phyloP scores from a whole-genome alignment of 2,329 filamentous ascomycete species.

The Gaeumannomyces tritici region DNA sequence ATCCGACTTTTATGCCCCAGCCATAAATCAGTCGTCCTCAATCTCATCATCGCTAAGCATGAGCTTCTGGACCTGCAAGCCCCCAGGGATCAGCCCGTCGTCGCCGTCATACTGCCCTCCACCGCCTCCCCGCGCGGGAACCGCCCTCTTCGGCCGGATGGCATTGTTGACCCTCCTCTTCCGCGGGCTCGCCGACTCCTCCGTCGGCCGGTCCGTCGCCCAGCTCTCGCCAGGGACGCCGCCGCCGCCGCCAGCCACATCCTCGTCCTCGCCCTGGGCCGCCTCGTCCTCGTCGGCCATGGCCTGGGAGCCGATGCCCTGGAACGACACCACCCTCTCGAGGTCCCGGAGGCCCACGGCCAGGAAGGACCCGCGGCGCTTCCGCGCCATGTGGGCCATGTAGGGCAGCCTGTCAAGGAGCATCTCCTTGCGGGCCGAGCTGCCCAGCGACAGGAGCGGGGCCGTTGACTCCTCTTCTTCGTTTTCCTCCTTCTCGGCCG shows the following conservation, averaged over 20 bases:
- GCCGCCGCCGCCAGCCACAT: conserved; percentile 2
- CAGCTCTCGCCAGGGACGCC: conserved; percentile 34
- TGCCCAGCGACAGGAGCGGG: conserved; percentile 47
- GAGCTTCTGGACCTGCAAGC: conserved; percentile 50
- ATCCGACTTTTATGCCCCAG: not conserved
- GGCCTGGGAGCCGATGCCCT: conserved; percentile 35
- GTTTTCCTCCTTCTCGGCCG: conserved; percentile 5
- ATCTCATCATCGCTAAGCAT: conserved; percentile 79
- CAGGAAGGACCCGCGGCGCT: conserved; percentile 24
- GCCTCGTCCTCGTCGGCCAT: conserved; percentile 29
- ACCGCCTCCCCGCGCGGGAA: conserved; percentile 15
- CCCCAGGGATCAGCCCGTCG: conserved; percentile 19
- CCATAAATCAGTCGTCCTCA: conserved; percentile 45
- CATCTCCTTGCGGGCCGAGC: conserved; percentile 61
- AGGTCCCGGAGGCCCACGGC: conserved; percentile 44
- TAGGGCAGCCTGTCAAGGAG: conserved; percentile 83
- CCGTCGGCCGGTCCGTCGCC: conserved; percentile 52
- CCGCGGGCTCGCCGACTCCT: conserved; percentile 36
- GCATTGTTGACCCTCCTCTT: conserved; percentile 26
- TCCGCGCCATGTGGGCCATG: conserved; percentile 55
- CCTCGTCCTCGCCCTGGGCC: conserved; percentile 32
- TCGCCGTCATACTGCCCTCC: conserved; percentile 6
- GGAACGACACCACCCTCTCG: conserved; percentile 59
- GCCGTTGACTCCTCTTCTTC: conserved; percentile 11
- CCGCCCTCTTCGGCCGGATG: conserved; percentile 11